Evolutionary conservation across 352 stramenopile species (phyloP).

Genomic region (Phytopythium cucurbitacearum): DNA sequence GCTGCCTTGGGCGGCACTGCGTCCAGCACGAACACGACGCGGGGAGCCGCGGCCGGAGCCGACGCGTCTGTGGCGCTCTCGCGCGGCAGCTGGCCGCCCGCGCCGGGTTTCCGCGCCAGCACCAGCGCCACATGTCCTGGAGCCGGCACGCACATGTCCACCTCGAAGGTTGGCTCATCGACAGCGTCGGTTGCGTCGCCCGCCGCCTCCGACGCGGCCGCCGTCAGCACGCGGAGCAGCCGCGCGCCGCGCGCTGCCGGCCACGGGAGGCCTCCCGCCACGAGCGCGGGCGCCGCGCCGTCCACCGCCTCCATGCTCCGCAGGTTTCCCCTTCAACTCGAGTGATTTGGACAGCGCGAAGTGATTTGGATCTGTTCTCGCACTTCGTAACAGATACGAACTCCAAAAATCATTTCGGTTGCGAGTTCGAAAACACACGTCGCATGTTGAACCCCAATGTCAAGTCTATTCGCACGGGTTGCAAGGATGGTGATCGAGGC

Average conservation of each 20-base stretch:
- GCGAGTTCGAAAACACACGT: too few species aligned
- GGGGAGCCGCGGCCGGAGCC: conserved; percentile 5
- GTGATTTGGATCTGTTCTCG: too few species aligned
- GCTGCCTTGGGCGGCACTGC: conserved; percentile 44
- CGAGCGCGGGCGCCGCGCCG: not conserved
- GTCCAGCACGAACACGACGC: conserved; percentile 74
- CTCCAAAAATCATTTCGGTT: too few species aligned
- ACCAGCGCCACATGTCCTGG: conserved; percentile 59
- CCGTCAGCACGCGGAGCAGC: conserved; percentile 21
- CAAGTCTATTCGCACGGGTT: too few species aligned
- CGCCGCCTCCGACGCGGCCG: conserved; percentile 2
- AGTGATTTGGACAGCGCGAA: too few species aligned
- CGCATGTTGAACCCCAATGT: too few species aligned
- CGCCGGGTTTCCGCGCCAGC: conserved; percentile 25
- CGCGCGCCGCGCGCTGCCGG: conserved; percentile 38
- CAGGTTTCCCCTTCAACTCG: too few species aligned
- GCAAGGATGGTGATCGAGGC: too few species aligned
- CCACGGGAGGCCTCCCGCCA: conserved; percentile 36
- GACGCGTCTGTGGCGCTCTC: not conserved
- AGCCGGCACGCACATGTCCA: conserved; percentile 50
- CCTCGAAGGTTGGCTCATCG: conserved; percentile 27
- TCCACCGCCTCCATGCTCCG: not conserved
- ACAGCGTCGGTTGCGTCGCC: not conserved
- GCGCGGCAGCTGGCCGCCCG: conserved; percentile 7
- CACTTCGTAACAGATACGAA: too few species aligned